Conservation (phyloP, 306 rosid species). For the Lablab purpureus region DNA sequence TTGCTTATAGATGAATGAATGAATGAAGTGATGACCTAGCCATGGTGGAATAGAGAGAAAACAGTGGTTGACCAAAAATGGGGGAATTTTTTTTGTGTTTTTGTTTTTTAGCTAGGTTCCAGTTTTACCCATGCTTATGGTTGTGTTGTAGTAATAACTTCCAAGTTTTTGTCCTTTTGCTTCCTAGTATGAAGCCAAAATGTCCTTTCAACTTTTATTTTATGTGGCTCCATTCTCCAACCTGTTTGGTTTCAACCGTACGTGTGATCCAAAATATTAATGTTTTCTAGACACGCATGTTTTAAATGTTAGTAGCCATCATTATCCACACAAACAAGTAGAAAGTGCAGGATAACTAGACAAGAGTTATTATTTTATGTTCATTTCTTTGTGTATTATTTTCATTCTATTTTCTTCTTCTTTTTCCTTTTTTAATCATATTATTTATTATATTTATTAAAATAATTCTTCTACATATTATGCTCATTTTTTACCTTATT, state of each 20-base stretch:
- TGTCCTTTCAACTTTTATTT: slow-evolving; percentile 50
- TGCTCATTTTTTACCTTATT: too few species aligned
- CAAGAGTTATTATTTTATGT: too few species aligned
- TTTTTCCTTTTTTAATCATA: too few species aligned
- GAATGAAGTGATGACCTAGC: neutral
- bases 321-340: neutral
- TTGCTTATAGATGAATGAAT: slow-evolving; percentile 48
- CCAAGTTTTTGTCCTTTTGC: slow-evolving; percentile 56
- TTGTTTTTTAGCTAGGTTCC: slow-evolving; percentile 14
- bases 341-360: neutral
- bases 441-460: too few species aligned
- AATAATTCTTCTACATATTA: too few species aligned
- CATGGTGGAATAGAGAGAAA: neutral
- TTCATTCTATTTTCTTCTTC: too few species aligned
- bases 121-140: slow-evolving; percentile 48
- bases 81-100: neutral
- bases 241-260: slow-evolving; percentile 5
- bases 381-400: too few species aligned
- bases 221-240: slow-evolving; percentile 38
- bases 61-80: slow-evolving; percentile 22
- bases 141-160: slow-evolving; percentile 55
- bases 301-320: neutral
- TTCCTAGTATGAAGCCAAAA: slow-evolving; percentile 64
- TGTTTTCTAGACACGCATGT: neutral
- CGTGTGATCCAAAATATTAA: neutral